Evolutionary conservation across 768 basidiomycete species (phyloP).

Genomic region (Trametes cinnabarina): DNA sequence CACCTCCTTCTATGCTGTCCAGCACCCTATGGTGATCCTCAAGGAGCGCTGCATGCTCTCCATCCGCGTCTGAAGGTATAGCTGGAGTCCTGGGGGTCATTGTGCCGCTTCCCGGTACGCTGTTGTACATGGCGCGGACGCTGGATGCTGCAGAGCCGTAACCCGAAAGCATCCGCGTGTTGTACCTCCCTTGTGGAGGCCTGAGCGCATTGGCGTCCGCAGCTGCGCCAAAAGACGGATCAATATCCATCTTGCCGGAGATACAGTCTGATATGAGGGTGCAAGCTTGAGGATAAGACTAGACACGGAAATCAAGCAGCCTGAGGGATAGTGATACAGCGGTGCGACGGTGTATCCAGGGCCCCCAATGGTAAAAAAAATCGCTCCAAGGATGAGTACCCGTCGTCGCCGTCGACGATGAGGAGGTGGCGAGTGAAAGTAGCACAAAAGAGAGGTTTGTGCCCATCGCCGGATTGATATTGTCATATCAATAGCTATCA

Average conservation of each 20-base stretch:
- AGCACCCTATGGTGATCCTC: neutral
- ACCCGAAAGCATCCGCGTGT: conserved; percentile 10
- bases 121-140: conserved; percentile 8
- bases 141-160: conserved; percentile 17
- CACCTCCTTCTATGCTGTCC: conserved; percentile 6
- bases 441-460: too few species aligned
- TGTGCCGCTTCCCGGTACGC: conserved; percentile 16
- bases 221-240: neutral
- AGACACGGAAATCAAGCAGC: too few species aligned
- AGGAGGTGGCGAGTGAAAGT: too few species aligned
- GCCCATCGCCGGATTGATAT: too few species aligned
- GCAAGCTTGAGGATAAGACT: too few species aligned
- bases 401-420: too few species aligned
- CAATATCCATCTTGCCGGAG: neutral
- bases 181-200: neutral
- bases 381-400: too few species aligned
- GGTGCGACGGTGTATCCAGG: too few species aligned
- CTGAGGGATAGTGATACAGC: too few species aligned
- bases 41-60: conserved; percentile 15
- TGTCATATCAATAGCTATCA: too few species aligned
- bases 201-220: neutral
- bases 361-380: too few species aligned
- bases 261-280: neutral
- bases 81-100: conserved; percentile 20
- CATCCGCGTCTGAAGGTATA: neutral